Percentiles rank a stretch among this genome's conserved stretches.
Conservation (phyloP, 2,329 filamentous ascomycete species). For the Verticillium albo-atrum region DNA sequence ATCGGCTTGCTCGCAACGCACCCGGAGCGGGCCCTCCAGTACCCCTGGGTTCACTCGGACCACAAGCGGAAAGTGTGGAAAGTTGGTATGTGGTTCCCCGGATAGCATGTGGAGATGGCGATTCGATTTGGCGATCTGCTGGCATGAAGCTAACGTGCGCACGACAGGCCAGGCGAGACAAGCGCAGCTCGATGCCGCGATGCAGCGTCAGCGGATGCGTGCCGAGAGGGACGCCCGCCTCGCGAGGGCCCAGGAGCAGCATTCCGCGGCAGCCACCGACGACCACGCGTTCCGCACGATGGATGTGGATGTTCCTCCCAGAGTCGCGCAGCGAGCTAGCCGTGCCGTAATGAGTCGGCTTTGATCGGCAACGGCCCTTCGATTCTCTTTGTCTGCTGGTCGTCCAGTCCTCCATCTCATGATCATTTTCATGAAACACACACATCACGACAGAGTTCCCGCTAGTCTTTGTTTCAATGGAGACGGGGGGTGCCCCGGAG, state of each 20-base stretch:
- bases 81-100: constrained; percentile 18
- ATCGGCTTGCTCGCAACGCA: constrained; percentile 24
- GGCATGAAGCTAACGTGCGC: neutral
- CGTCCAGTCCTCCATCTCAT: too few relatives aligned
- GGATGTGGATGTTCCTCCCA: too few relatives aligned
- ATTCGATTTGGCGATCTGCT: neutral
- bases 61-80: constrained; percentile 17
- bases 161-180: constrained; percentile 9
- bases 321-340: too few relatives aligned
- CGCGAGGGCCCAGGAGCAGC: neutral
- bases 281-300: neutral
- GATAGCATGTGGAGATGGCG: neutral
- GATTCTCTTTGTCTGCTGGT: neutral
- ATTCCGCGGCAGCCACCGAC: neutral
- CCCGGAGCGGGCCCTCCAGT: constrained; percentile 26
- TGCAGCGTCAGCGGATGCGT: constrained; percentile 7
- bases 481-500: neutral
- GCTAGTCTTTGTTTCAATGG: neutral
- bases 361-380: neutral
- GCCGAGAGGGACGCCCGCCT: neutral
- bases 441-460: neutral
- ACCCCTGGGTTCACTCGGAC: constrained; percentile 22
- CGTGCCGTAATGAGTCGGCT: neutral
- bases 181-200: constrained; percentile 11
- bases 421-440: neutral